Evolutionary conservation across 371 early-diverging fungal genomes (phyloP).

Genomic region (Mortierella sp.): DNA sequence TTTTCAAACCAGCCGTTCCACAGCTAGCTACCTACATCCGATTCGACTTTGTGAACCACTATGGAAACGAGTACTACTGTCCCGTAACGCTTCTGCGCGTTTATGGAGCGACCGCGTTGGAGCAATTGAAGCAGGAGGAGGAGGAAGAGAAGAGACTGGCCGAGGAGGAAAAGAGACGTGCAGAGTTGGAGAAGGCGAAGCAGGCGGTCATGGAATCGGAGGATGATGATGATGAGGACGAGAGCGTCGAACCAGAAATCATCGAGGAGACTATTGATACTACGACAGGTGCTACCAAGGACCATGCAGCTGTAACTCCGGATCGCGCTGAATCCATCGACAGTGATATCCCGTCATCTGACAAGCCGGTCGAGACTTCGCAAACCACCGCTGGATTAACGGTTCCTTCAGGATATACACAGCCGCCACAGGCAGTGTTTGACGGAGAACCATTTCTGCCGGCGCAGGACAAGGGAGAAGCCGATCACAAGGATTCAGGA

Average conservation of each 20-base stretch:
- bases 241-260: conserved; percentile 27
- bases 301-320: background rate
- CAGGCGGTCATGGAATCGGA: conserved; percentile 53
- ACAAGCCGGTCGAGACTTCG: background rate
- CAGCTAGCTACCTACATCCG: conserved; percentile 86
- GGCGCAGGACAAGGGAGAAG: background rate
- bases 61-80: conserved; percentile 95
- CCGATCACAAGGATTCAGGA: background rate
- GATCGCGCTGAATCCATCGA: background rate
- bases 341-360: background rate
- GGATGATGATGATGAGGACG: conserved; percentile 45
- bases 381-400: background rate
- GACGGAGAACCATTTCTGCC: background rate
- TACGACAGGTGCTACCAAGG: background rate
- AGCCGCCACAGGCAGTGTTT: background rate
- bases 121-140: conserved; percentile 81
- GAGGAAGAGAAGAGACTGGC: conserved; percentile 69
- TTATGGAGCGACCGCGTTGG: conserved; percentile 93
- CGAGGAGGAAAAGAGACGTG: conserved; percentile 55
- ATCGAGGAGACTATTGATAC: background rate
- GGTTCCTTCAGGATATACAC: background rate
- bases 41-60: conserved; percentile 91
- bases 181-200: conserved; percentile 40
- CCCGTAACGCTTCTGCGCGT: conserved; percentile 91
- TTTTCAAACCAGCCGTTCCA: conserved; percentile 83